A percentile compares a stretch with the other conserved stretches of the same genome.
phyloP scores from a whole-genome alignment of 73 alveolate species.

The Paramecium biaurelia region DNA sequence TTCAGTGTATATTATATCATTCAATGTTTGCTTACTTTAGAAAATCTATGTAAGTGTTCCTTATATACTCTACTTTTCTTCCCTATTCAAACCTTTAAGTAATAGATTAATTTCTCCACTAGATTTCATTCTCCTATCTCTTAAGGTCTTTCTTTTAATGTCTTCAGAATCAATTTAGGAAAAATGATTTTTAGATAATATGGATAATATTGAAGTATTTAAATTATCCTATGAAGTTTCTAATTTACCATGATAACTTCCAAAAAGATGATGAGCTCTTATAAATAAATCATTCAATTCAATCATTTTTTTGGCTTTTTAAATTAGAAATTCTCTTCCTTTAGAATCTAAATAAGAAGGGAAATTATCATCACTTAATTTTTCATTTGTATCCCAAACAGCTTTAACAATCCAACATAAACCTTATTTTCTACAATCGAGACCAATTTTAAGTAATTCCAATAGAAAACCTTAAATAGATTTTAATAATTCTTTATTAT shows the following conservation, averaged over 20 bases:
- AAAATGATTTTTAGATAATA: conserved; percentile 17
- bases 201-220: not conserved
- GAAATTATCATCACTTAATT: not conserved
- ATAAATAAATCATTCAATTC: conserved; percentile 11
- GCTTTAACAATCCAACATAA: conserved; percentile 39
- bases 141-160: not conserved
- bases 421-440: conserved; percentile 34
- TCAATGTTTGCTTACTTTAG: not conserved
- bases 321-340: conserved; percentile 34
- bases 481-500: conserved; percentile 34
- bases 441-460: conserved; percentile 35
- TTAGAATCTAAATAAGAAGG: conserved; percentile 28
- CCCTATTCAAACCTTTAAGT: not conserved
- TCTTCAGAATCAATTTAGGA: conserved; percentile 39
- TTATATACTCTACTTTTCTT: not conserved
- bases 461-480: conserved; percentile 16
- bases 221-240: not conserved
- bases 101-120: not conserved
- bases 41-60: not conserved
- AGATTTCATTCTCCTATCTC: not conserved
- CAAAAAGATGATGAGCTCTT: not conserved
- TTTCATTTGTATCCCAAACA: conserved; percentile 25
- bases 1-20: conserved; percentile 24
- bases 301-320: not conserved
- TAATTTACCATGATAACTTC: not conserved